phyloP scores from a whole-genome alignment of 495 filamentous ascomycete genomes.

The Penicillium egyptiacum region DNA sequence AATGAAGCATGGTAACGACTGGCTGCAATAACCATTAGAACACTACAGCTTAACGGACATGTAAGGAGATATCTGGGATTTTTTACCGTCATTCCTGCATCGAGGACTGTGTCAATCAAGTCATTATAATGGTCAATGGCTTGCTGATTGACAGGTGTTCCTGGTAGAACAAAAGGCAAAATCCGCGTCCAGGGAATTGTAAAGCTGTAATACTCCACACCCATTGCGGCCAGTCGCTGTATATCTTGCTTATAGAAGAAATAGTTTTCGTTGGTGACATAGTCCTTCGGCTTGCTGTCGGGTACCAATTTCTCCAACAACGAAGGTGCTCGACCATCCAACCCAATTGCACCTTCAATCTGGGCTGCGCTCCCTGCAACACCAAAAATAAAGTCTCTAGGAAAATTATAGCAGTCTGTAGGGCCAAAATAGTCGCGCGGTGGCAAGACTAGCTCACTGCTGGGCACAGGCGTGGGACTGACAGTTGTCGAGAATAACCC shows the following conservation, averaged over 20 bases:
- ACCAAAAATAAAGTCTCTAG: constrained; percentile 52
- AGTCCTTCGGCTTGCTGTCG: constrained; percentile 27
- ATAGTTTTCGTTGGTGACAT: constrained; percentile 49
- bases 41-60: background rate
- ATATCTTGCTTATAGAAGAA: constrained; percentile 55
- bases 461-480: constrained; percentile 35
- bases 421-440: constrained; percentile 33
- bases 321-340: constrained; percentile 45
- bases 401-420: constrained; percentile 34
- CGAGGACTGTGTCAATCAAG: constrained; percentile 43
- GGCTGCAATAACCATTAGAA: constrained; percentile 22
- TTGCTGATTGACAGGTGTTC: constrained; percentile 44
- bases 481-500: constrained; percentile 36
- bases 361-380: constrained; percentile 51
- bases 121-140: constrained; percentile 49
- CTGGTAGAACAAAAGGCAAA: constrained; percentile 43
- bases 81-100: constrained; percentile 34
- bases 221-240: constrained; percentile 46
- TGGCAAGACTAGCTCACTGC: constrained; percentile 36
- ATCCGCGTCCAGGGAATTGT: constrained; percentile 48
- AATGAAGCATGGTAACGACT: constrained; percentile 44
- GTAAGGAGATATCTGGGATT: background rate
- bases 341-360: constrained; percentile 47
- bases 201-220: constrained; percentile 50
- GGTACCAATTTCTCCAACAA: constrained; percentile 37